Evolutionary conservation across 1,284 basidiomycete genomes (phyloP).

Genomic region (Cryptococcus neoformans): DNA sequence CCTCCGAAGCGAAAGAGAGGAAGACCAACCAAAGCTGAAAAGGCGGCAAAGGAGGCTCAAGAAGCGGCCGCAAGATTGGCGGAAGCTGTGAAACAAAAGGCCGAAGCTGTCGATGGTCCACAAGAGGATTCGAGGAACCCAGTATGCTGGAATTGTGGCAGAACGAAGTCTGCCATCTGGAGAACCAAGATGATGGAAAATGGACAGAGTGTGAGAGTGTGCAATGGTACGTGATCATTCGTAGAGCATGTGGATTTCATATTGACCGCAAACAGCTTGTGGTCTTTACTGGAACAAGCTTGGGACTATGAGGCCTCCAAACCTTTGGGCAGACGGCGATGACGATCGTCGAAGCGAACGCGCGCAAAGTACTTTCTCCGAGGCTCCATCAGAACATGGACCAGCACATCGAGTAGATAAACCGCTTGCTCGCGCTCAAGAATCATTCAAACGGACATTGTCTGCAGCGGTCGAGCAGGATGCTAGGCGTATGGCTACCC

Average conservation of each 20-base stretch:
- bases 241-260: background rate
- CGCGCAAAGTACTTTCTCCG: background rate
- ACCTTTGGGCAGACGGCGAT: constrained; percentile 38
- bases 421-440: background rate
- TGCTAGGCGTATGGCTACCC: constrained; percentile 32
- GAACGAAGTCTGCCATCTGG: constrained; percentile 44
- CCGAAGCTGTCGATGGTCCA: background rate
- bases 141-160: constrained; percentile 44
- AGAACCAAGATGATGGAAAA: constrained; percentile 39
- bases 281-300: constrained; percentile 48
- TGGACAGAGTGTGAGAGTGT: constrained; percentile 36
- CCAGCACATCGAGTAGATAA: background rate
- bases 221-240: constrained; percentile 37
- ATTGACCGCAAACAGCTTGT: constrained; percentile 31
- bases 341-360: constrained; percentile 18
- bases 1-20: constrained; percentile 4
- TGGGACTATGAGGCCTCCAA: constrained; percentile 39
- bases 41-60: background rate
- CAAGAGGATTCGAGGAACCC: background rate
- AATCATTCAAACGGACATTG: constrained; percentile 37
- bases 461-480: constrained; percentile 42
- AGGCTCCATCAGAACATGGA: background rate
- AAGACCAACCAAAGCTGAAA: constrained; percentile 3
- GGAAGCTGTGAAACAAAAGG: background rate
- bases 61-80: background rate